Conservation (phyloP, 1,284 basidiomycete genomes). For the Grifola frondosa region DNA sequence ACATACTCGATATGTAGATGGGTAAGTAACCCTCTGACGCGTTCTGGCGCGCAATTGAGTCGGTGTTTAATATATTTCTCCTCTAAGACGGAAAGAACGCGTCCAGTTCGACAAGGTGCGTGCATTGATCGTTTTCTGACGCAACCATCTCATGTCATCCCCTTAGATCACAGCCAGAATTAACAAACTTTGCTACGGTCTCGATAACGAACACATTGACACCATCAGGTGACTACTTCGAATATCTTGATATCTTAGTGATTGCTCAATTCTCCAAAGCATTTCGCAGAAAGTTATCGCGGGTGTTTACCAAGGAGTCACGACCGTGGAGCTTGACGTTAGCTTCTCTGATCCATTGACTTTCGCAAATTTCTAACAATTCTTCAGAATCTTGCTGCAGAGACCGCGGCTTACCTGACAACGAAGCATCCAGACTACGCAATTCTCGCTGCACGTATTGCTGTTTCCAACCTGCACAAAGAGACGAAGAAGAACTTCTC, state of each 20-base stretch:
- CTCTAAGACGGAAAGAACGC: slow-evolving; percentile 75
- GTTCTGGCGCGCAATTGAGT: slow-evolving; percentile 27
- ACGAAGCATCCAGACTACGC: slow-evolving; percentile 98
- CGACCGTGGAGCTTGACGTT: slow-evolving; percentile 96
- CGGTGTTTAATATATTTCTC: slow-evolving; percentile 2
- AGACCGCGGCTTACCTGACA: slow-evolving; percentile 97
- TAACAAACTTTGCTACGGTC: slow-evolving; percentile 95
- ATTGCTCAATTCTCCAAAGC: slow-evolving; percentile 38
- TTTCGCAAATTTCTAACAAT: neutral
- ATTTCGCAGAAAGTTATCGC: slow-evolving; percentile 94
- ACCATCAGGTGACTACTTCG: slow-evolving; percentile 76
- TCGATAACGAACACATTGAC: slow-evolving; percentile 92
- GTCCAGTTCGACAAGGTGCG: slow-evolving; percentile 85
- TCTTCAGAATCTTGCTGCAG: slow-evolving; percentile 84
- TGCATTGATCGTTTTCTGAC: slow-evolving; percentile 16
- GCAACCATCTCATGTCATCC: slow-evolving; percentile 9
- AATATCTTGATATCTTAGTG: too few species aligned
- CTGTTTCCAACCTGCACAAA: slow-evolving; percentile 98
- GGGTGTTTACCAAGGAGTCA: slow-evolving; percentile 95
- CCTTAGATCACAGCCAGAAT: slow-evolving; percentile 85
- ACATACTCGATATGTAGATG: slow-evolving; percentile 44
- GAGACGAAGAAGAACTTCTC: slow-evolving; percentile 99
- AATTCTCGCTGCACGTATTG: slow-evolving; percentile 96
- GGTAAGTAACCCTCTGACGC: slow-evolving; percentile 47
- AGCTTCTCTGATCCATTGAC: slow-evolving; percentile 28